Evolutionary conservation across 768 basidiomycete species (phyloP), one percentile per base, ranked within the genome.

Genomic region (Boletus reticulatus): DNA sequence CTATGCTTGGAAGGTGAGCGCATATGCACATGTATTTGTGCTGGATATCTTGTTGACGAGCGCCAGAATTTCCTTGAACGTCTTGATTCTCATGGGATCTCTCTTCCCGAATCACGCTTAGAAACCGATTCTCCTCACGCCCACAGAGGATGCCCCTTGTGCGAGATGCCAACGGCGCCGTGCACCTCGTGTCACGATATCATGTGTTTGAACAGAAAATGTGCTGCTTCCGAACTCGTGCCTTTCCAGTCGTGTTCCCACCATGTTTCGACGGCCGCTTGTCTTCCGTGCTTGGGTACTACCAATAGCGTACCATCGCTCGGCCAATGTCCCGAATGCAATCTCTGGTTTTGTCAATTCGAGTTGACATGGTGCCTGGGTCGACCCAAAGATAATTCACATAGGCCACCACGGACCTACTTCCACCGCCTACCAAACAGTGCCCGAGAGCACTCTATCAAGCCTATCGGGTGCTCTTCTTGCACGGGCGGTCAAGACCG

Each of bases 351-450:
- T 45, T 66, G 63, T 43, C 51, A 39, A 14, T 52, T 36, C 19
- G 67, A 68, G 6, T 20, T 67, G 50, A 56, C 43, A 3, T 68
- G 66, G 66, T 68, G 66, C 44, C 48, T 45, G 1, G 66, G 67
- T 43, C 60, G 65, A 51, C 65, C 66, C 2, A 62, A 36, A 32
- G 48, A 56, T 0, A 31, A 31, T 4, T 13, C 29, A 6, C 39
- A 48, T 22, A 37, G 54, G 48, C 39, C 51, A 19, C 47, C 52
- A 13, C 43, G 49, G 13, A 9, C n/a, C 16, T 24, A 42, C 16
- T 34, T 45, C 7, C 43, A 27, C 34, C 39, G 48, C 19, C 34
- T 47, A 22, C 36, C 58, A 6, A 41, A 22, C 17, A 39, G 45
- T 19, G 48, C 38, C 8, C 62, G 57, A 10, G 58, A 58, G 20